Evolutionary conservation across 352 stramenopile genomes (phyloP).

Genomic region (Phytophthora citricola): DNA sequence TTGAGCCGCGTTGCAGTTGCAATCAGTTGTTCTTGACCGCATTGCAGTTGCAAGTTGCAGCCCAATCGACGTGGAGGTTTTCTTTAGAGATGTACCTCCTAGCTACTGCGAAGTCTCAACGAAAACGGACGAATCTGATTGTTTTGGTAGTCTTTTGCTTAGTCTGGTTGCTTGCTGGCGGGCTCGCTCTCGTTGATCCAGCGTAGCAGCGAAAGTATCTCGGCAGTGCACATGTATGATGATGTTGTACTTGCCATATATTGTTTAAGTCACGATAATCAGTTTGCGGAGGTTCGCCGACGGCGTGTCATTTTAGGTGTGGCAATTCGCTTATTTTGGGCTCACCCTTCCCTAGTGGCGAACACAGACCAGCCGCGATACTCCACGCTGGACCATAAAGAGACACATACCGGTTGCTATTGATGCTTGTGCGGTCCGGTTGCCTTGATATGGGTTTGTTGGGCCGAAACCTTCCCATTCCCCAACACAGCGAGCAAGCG

Average conservation of each 20-base stretch:
- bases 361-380: slow-evolving; percentile 1
- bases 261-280: slow-evolving; percentile 2
- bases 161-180: too few relatives aligned
- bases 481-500: slow-evolving; percentile 25
- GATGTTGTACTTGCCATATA: slow-evolving; percentile 6
- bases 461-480: slow-evolving; percentile 38
- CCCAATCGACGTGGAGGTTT: too few relatives aligned
- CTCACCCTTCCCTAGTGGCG: slow-evolving; percentile 15
- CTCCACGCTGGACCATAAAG: slow-evolving; percentile 18
- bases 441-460: slow-evolving; percentile 36
- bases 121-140: too few relatives aligned
- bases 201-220: too few relatives aligned
- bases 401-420: slow-evolving; percentile 34
- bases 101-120: too few relatives aligned
- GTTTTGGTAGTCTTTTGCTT: too few relatives aligned
- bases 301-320: background rate
- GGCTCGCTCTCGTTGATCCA: too few relatives aligned
- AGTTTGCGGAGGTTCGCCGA: slow-evolving; percentile 16
- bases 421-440: slow-evolving; percentile 11
- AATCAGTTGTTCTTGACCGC: too few relatives aligned
- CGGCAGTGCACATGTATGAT: background rate
- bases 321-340: slow-evolving; percentile 1
- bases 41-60: too few relatives aligned
- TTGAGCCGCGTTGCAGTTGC: too few relatives aligned
- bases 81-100: too few relatives aligned